Base-by-base conservation (phyloP, 176 grass and related monocot genomes). In the Luzula sylvatica region DNA sequence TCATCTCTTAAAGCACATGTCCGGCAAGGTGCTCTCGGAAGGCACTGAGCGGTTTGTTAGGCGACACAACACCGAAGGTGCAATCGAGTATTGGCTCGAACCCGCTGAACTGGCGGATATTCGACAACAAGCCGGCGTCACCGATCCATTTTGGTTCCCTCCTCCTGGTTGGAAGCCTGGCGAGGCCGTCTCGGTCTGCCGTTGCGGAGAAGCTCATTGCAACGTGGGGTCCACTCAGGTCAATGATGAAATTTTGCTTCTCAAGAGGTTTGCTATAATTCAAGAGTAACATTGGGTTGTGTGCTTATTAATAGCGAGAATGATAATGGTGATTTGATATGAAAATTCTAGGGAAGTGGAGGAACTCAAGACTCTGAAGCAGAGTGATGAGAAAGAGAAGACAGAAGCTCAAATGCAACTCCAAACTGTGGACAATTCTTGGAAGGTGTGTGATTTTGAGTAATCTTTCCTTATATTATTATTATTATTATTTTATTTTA, bases 21-120 rank as follows among this genome's bases (percentile, higher is more conserved):
- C 55, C 2, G 71, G 76, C 25, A 79, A 79, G 38, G 71, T 79
- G 0, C 61, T 74, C 1, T 38, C 73, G 3, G 67, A 70, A 2
- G 46, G 76, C 7, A 35, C 11, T 20, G 67, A 95, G 14, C 46
- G 83, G 11, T 57, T 95, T 15, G 76, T 77, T 0, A 58, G 80
- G 23, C 51, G 70, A 20, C 72, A 88, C 58, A 86, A 76, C 62
- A 15, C 74, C 11, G 67, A 78, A 48, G 90, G 80, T 15, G 63
- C 24, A 16, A 69, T 82, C 24, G 90, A 79, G 67, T 96, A 88
- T 50, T 88, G 81, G 74, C 53, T 96, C 1, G 90, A 96, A 66
- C 84, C 84, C 17, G 84, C 81, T 3, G 77, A 66, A 14, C 63
- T 88, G 15, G 64, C 26, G 5, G 73, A 73, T 5, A 11, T 55